Conservation (phyloP, 345 rosid genomes). For the Viola odorata region DNA sequence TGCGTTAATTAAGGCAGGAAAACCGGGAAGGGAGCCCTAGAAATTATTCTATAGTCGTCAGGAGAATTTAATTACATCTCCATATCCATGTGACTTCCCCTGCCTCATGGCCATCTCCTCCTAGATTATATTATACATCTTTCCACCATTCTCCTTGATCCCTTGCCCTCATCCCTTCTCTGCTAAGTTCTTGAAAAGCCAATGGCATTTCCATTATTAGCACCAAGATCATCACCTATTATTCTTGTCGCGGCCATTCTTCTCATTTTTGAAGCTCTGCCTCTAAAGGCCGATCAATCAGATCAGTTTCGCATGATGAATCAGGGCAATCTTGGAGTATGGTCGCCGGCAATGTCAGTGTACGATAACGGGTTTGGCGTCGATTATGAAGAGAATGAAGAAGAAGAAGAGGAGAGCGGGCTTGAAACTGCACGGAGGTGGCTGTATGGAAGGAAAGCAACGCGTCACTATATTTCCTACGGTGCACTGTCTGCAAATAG, state of each 20-base stretch:
- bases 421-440: slow-evolving; percentile 4
- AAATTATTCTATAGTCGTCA: too few species aligned
- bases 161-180: too few species aligned
- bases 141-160: too few species aligned
- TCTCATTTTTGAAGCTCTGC: background rate
- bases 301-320: slow-evolving; percentile 4
- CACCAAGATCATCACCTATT: too few species aligned
- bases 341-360: slow-evolving; percentile 7
- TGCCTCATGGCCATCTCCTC: too few species aligned
- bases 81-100: too few species aligned
- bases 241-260: slow-evolving; percentile 2
- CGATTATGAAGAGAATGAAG: background rate
- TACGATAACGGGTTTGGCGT: slow-evolving; percentile 10
- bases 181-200: too few species aligned
- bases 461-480: slow-evolving; percentile 21
- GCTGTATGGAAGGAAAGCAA: background rate
- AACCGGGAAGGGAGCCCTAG: background rate
- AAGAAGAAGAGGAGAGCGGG: slow-evolving; percentile 1
- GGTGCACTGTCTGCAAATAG: slow-evolving; percentile 25
- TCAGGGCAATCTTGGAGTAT: background rate
- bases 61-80: too few species aligned
- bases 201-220: too few species aligned
- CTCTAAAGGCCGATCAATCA: background rate
- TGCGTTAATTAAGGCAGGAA: slow-evolving; percentile 14
- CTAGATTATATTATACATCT: too few species aligned